Conservation (phyloP, 768 basidiomycete genomes). For the Lentinula edodes region DNA sequence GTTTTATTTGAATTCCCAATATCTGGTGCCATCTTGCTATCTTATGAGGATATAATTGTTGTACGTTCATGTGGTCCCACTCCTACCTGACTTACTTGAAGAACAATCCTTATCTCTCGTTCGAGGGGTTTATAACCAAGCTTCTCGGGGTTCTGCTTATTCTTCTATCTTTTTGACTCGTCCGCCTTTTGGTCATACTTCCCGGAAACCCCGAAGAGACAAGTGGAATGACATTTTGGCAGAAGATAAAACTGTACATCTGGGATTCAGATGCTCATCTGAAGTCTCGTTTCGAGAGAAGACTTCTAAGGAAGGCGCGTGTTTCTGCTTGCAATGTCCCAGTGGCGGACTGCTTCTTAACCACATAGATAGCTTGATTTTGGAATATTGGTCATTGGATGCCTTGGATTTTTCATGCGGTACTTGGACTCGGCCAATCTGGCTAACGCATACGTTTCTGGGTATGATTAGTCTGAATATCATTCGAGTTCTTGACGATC, state of each 20-base stretch:
- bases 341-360: neutral
- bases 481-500: neutral
- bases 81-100: neutral
- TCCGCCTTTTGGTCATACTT: neutral
- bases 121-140: neutral
- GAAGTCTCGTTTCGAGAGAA: slow-evolving; percentile 16
- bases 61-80: neutral
- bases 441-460: slow-evolving; percentile 17
- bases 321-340: neutral
- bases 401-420: slow-evolving; percentile 19
- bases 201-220: neutral
- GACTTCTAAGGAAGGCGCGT: slow-evolving; percentile 15
- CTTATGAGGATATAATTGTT: neutral
- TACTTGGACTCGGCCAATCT: slow-evolving; percentile 20
- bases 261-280: slow-evolving; percentile 20
- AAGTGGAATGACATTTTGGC: neutral
- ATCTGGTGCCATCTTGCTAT: neutral
- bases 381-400: slow-evolving; percentile 19
- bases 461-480: neutral
- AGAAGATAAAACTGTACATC: slow-evolving; percentile 16
- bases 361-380: slow-evolving; percentile 13
- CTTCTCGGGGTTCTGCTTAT: neutral
- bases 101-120: neutral
- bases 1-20: neutral
- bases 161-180: neutral